These are phyloP conservation scores for Russula brevipes DNA, from an alignment of 768 basidiomycete species.

Conservation along the genomic window DNA sequence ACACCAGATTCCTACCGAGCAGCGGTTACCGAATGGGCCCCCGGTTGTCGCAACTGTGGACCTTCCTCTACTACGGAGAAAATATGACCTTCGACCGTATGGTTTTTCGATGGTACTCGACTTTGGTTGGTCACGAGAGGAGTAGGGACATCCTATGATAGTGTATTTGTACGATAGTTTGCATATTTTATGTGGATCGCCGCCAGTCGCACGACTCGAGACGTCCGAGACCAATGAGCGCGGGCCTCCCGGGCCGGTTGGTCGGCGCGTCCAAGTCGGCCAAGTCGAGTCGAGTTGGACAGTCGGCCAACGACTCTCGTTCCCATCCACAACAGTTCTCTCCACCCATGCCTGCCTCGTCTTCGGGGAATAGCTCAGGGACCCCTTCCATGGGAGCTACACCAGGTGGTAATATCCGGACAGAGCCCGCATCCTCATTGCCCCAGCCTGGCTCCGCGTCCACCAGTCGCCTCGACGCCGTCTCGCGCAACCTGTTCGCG, in stretches of 20 bases:
- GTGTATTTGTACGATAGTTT: conserved; percentile 7
- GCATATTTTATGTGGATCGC: conserved; percentile 1
- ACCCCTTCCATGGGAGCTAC: conserved; percentile 38
- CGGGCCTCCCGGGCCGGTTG: background rate
- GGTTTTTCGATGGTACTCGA: conserved; percentile 72
- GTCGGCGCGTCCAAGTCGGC: too few species aligned
- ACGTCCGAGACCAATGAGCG: too few species aligned
- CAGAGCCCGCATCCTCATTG: conserved; percentile 4
- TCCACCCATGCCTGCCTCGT: conserved; percentile 28
- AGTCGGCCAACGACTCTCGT: background rate
- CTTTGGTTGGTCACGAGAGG: conserved; percentile 54
- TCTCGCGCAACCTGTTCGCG: conserved; percentile 66
- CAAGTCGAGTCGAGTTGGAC: background rate
- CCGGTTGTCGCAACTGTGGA: conserved; percentile 1
- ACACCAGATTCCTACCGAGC: background rate
- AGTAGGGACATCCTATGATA: background rate
- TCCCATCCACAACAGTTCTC: conserved; percentile 3
- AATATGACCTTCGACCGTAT: conserved; percentile 68
- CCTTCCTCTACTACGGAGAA: conserved; percentile 30
- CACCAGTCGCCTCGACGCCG: conserved; percentile 47
- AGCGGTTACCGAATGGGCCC: background rate
- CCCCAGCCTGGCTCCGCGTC: conserved; percentile 27
- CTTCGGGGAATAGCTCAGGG: conserved; percentile 21
- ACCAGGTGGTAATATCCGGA: conserved; percentile 37
- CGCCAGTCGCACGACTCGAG: too few species aligned